A percentile compares a stretch with the other conserved stretches of the same genome.
Conservation (phyloP, 257 asterid species). For the Coffea eugenioides region DNA sequence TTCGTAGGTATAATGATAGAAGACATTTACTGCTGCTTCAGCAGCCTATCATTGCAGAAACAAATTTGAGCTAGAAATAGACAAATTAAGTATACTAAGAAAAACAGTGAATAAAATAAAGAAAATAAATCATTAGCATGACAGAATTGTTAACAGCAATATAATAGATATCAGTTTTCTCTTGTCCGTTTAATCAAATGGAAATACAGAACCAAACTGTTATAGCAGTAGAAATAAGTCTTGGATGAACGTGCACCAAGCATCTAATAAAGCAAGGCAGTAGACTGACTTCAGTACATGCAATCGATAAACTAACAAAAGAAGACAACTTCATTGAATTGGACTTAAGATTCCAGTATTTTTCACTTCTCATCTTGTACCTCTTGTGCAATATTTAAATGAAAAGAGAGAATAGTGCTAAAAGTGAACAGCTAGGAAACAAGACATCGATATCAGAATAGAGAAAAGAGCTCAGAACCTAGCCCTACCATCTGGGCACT, state of each 20-base stretch:
- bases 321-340: not conserved
- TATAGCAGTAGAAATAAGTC: not conserved
- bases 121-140: not conserved
- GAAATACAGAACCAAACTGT: not conserved
- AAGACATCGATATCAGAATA: not conserved
- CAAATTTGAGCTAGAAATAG: constrained; percentile 2
- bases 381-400: not conserved
- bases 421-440: constrained; percentile 1
- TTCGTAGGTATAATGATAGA: constrained; percentile 97
- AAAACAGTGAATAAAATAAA: not conserved
- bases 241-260: not conserved
- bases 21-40: constrained; percentile 95
- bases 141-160: not conserved
- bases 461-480: not conserved
- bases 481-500: not conserved
- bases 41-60: constrained; percentile 67
- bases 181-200: not conserved
- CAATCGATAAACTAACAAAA: not conserved
- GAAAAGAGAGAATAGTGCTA: not conserved
- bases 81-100: not conserved
- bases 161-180: not conserved
- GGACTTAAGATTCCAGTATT: not conserved
- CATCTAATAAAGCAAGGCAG: not conserved
- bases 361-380: not conserved
- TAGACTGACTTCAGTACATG: not conserved